phyloP scores from a whole-genome alignment of 108 stramenopile genomes.

The Nitzschia sp. region DNA sequence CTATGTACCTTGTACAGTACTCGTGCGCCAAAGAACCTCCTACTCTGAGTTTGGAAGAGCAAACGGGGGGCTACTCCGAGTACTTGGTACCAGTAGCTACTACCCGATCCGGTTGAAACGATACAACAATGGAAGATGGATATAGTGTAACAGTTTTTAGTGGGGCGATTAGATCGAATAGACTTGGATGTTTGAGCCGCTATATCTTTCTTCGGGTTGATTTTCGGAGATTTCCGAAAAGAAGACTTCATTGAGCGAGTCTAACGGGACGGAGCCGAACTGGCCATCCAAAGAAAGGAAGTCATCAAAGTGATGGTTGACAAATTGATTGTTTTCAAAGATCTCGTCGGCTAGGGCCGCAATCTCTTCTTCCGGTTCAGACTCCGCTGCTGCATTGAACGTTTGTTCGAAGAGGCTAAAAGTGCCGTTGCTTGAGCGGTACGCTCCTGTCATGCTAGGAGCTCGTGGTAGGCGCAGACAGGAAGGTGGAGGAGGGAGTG shows the following conservation, averaged over 20 bases:
- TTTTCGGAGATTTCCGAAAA: slow-evolving; percentile 4
- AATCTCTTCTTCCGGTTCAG: neutral
- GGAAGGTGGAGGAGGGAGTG: slow-evolving; percentile 1
- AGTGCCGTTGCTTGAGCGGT: too few species aligned
- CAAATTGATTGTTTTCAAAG: slow-evolving; percentile 14
- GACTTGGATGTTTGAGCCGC: neutral
- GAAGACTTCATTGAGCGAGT: slow-evolving; percentile 6
- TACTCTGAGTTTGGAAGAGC: too few species aligned
- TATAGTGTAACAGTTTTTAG: too few species aligned
- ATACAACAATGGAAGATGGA: too few species aligned
- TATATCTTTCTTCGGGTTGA: neutral
- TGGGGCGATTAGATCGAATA: too few species aligned
- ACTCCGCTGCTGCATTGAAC: neutral
- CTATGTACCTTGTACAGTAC: too few species aligned
- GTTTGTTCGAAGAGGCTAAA: neutral
- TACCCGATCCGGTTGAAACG: too few species aligned
- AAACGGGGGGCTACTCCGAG: too few species aligned
- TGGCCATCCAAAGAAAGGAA: slow-evolving; percentile 7
- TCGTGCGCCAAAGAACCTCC: too few species aligned
- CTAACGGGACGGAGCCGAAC: neutral
- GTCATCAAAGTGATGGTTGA: neutral
- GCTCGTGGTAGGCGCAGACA: neutral
- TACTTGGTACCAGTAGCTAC: too few species aligned
- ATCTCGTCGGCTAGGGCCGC: neutral
- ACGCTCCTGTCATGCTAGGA: neutral